Evolutionary conservation across 2,329 filamentous ascomycete genomes (phyloP).

Genomic region (Bipolaris zeicola): DNA sequence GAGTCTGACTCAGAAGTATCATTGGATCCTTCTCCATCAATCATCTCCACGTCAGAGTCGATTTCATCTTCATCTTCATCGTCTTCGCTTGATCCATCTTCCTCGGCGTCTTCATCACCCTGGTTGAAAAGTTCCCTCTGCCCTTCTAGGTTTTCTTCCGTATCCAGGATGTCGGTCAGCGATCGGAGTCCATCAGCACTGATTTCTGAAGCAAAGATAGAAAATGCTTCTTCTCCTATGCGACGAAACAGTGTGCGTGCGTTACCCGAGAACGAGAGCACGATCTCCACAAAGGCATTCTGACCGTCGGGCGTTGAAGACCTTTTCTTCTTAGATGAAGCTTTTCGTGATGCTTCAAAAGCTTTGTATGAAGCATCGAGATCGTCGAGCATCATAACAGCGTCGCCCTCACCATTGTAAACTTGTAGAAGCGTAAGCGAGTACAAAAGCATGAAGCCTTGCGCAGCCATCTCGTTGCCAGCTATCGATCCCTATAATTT

Average conservation of each 20-base stretch:
- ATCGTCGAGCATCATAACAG: conserved; percentile 80
- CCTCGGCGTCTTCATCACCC: conserved; percentile 50
- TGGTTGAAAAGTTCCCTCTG: conserved; percentile 85
- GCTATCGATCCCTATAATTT: conserved; percentile 28
- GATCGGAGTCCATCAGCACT: conserved; percentile 73
- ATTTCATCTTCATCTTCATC: conserved; percentile 58
- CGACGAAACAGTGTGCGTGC: conserved; percentile 84
- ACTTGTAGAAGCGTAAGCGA: conserved; percentile 84
- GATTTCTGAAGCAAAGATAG: conserved; percentile 76
- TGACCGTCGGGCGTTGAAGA: conserved; percentile 30
- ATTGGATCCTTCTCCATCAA: conserved; percentile 46
- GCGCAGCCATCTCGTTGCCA: conserved; percentile 50
- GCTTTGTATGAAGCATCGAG: conserved; percentile 63
- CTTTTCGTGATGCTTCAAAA: conserved; percentile 73
- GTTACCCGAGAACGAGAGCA: conserved; percentile 87
- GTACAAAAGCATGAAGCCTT: conserved; percentile 79
- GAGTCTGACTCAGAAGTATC: conserved; percentile 19
- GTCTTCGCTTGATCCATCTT: conserved; percentile 52
- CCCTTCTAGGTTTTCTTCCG: conserved; percentile 80
- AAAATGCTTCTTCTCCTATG: conserved; percentile 86
- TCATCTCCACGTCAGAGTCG: conserved; percentile 53
- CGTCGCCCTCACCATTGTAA: conserved; percentile 87
- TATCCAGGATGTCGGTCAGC: conserved; percentile 71
- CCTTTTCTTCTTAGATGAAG: conserved; percentile 53
- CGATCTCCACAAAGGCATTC: conserved; percentile 73